These are phyloP conservation scores for Collybia sordida DNA, from an alignment of 768 basidiomycete species.

Conservation along the genomic window DNA sequence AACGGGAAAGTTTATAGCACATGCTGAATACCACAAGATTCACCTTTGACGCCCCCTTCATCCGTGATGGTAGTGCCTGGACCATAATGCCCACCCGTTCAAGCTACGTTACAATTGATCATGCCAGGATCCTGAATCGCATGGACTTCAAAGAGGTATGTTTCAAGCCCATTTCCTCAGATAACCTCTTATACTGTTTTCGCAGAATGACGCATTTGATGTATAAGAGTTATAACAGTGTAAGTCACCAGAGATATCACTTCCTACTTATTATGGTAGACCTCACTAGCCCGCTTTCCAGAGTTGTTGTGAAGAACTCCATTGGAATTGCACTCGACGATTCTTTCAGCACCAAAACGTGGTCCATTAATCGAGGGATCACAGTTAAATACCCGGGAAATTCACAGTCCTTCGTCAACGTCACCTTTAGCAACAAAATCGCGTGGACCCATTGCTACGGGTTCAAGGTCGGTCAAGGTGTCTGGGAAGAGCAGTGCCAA, in stretches of 20 bases:
- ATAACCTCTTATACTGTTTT: neutral
- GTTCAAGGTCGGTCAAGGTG: conserved; percentile 11
- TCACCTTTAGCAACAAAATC: conserved; percentile 7
- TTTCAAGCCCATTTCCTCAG: neutral
- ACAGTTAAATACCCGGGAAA: conserved; percentile 4
- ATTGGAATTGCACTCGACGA: conserved; percentile 8
- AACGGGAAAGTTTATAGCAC: conserved; percentile 11
- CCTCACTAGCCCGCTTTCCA: neutral
- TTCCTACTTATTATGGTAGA: no score
- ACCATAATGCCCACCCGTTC: conserved; percentile 7
- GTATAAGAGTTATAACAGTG: conserved; percentile 8
- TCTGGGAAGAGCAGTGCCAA: conserved; percentile 2
- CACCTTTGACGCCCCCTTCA: conserved; percentile 4
- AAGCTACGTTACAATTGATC: conserved; percentile 9
- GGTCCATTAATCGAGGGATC: neutral
- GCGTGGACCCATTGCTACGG: conserved; percentile 9
- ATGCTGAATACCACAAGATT: conserved; percentile 8
- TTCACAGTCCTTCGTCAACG: conserved; percentile 1
- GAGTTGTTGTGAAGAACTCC: conserved; percentile 6
- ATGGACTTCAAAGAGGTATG: conserved; percentile 6
- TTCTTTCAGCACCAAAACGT: conserved; percentile 8
- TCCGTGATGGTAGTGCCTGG: conserved; percentile 6
- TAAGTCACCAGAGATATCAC: neutral
- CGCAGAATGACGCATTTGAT: conserved; percentile 6
- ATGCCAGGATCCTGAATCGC: conserved; percentile 7